phyloP scores from a whole-genome alignment of 2,329 filamentous ascomycete species.

The Pyricularia pennisetigena region DNA sequence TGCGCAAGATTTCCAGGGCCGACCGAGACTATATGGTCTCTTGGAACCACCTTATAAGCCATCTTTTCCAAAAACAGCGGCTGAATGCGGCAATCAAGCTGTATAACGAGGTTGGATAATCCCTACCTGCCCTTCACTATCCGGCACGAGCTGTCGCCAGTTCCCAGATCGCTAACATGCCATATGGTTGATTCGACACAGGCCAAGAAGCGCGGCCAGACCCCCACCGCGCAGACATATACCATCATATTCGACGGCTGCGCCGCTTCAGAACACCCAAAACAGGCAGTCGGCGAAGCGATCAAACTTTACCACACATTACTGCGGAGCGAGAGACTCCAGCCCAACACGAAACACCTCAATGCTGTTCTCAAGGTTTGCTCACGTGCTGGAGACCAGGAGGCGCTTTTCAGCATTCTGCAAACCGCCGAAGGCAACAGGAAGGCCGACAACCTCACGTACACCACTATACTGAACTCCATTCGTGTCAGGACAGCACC shows the following conservation, averaged over 20 bases:
- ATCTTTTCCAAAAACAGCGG: constrained; percentile 51
- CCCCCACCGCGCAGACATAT: constrained; percentile 74
- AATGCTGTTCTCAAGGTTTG: constrained; percentile 86
- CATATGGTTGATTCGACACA: constrained; percentile 21
- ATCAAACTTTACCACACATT: constrained; percentile 71
- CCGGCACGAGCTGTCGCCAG: neutral
- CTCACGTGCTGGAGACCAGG: constrained; percentile 62
- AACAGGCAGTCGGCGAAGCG: constrained; percentile 56
- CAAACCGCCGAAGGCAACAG: constrained; percentile 58
- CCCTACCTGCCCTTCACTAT: neutral
- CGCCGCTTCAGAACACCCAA: constrained; percentile 45
- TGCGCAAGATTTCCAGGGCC: constrained; percentile 57
- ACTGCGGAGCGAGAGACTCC: constrained; percentile 49
- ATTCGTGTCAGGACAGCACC: constrained; percentile 42
- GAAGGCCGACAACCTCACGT: constrained; percentile 63
- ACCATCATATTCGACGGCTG: constrained; percentile 75
- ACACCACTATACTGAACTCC: constrained; percentile 73
- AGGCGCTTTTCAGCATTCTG: constrained; percentile 69
- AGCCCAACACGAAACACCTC: constrained; percentile 70
- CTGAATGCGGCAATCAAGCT: constrained; percentile 61
- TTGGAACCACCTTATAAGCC: constrained; percentile 80
- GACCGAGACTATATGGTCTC: constrained; percentile 56
- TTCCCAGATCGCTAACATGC: neutral
- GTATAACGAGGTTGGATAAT: constrained; percentile 67
- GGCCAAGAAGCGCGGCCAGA: constrained; percentile 91